phyloP scores from a whole-genome alignment of 2,329 filamentous ascomycete species.

The Metarhizium rileyi region DNA sequence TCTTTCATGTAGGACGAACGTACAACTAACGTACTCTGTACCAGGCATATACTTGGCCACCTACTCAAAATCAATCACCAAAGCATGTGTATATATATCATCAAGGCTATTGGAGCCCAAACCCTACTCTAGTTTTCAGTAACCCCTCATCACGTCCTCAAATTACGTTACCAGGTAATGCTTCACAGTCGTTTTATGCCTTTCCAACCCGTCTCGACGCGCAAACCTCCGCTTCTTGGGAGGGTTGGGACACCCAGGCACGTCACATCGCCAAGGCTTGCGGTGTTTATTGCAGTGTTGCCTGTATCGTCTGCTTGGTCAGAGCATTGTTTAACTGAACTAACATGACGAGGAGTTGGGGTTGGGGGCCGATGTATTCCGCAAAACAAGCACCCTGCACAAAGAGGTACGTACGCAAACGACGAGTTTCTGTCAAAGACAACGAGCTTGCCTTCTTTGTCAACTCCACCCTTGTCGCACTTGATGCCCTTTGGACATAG shows the following conservation, averaged over 20 bases:
- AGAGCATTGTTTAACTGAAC: not conserved
- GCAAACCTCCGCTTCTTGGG: conserved; percentile 32
- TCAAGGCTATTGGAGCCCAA: not conserved
- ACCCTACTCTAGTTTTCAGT: not conserved
- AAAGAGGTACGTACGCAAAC: conserved; percentile 22
- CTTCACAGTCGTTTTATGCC: conserved; percentile 30
- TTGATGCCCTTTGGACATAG: conserved; percentile 24
- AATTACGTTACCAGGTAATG: conserved; percentile 22
- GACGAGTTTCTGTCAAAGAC: conserved; percentile 33
- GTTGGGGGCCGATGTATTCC: not conserved
- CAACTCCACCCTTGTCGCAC: conserved; percentile 32
- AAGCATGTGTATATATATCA: not conserved
- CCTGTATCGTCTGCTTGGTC: conserved; percentile 15
- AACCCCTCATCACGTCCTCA: not conserved
- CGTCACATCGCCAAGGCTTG: conserved; percentile 30
- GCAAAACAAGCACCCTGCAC: not conserved
- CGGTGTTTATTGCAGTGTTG: conserved; percentile 34
- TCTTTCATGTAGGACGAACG: not conserved
- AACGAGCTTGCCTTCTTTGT: conserved; percentile 27
- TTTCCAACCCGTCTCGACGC: conserved; percentile 31
- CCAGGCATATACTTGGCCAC: not conserved
- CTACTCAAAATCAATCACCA: too few relatives aligned
- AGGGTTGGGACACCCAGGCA: conserved; percentile 30
- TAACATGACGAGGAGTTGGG: not conserved
- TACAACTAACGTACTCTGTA: not conserved